Conservation (phyloP, 441 rosid species). For the Mallotus japonicus region DNA sequence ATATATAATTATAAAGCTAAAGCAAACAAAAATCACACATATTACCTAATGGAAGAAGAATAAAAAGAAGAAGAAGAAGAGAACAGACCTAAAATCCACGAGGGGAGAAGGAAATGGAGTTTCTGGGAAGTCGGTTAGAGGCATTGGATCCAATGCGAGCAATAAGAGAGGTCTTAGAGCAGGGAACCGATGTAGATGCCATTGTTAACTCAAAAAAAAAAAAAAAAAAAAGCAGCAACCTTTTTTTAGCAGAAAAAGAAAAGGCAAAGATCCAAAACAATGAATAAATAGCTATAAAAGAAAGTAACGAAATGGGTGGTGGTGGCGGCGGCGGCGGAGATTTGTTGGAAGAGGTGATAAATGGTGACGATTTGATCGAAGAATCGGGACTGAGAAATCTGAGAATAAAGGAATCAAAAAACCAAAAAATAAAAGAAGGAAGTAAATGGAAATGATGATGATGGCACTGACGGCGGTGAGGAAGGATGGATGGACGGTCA, state of each 20-base stretch:
- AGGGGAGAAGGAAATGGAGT: slow-evolving; percentile 26
- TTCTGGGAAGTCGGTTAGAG: slow-evolving; percentile 27
- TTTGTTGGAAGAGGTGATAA: slow-evolving; percentile 1
- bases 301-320: not conserved
- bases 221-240: not conserved
- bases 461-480: too few relatives aligned
- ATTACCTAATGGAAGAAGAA: not conserved
- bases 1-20: too few relatives aligned
- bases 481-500: too few relatives aligned
- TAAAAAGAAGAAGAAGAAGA: not conserved
- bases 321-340: slow-evolving; percentile 1
- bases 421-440: not conserved
- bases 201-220: slow-evolving; percentile 27
- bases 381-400: slow-evolving; percentile 24
- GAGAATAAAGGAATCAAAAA: not conserved
- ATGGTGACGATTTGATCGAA: slow-evolving; percentile 39
- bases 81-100: slow-evolving; percentile 48
- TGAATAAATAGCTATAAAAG: not conserved
- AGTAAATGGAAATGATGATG: too few relatives aligned
- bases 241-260: not conserved
- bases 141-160: slow-evolving; percentile 40
- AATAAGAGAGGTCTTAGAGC: slow-evolving; percentile 50
- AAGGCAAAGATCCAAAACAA: not conserved
- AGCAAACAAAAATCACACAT: not conserved
- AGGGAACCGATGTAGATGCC: slow-evolving; percentile 63